Base-by-base conservation (phyloP, 148 eudicot species). In the Nepenthes gracilis region DNA sequence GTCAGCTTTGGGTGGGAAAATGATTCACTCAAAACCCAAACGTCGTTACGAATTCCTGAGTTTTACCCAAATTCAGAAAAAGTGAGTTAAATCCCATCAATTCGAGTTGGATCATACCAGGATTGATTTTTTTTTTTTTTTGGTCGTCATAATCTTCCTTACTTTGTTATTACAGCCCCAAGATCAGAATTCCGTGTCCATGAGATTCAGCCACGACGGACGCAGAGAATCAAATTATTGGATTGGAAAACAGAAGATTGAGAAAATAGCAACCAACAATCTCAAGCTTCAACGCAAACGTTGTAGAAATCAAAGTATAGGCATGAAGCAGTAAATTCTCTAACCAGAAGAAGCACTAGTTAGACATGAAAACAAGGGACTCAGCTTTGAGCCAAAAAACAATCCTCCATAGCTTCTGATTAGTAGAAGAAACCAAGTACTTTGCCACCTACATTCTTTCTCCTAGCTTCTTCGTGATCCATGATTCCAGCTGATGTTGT, bases 371-470 rank as follows among this genome's bases (percentile, higher is more conserved):
- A 45, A 43, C n/a, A 33, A 54, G 36, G 4, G 59, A 43, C 33
- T 49, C 14, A 61, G 8, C 2, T 54, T 48, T 61, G 23, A 55
- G 59, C 47, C 47, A 50, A 60, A 11, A 49, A 50, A 40, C 36
- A 37, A 33, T 35, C 23, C 45, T 63, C 60, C 9, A 36, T 1
- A 49, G 33, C 45, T 9, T 48, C 51, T 51, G 60, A 54, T 58
- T 67, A 84, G 74, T 84, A 81, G 58, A 85, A 81, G 78, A 84
- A 84, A 59, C 86, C 90, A 35, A 84, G 86, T 33, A 84, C 86
- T 76, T 84, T 84, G 58, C 90, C 90, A 63, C 90, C 90, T 61
- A 80, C 86, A 62, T 85, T 85, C 76, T 85, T 85, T 67, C 90
- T 81, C 64, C 90, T 75, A 7, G 86, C 90, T 68, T 85, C 90